Evolutionary conservation across 257 asterid species (phyloP), one percentile per base, ranked within the genome.

Genomic region (Solanum megistacrolobum): DNA sequence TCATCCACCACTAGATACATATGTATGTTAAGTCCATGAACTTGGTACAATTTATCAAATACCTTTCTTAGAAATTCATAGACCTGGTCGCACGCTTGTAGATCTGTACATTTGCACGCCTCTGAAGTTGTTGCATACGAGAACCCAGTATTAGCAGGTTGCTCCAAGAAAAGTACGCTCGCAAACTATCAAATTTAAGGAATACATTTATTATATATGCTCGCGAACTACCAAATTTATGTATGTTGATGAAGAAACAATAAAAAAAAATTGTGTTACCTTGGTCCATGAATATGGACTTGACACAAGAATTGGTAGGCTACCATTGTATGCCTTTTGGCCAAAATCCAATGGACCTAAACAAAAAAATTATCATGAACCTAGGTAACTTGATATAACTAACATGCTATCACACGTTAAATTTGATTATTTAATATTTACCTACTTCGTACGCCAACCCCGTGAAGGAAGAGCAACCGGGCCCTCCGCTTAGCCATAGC

Each of bases 271-370:
- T 12, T 43, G 48, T 6, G 16, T 41, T 20, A 95, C 98, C 95
- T 94, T 92, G 10, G 98, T 94, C 97, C 94, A 95, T 12, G 97
- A 92, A 87, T 94, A 87, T n/a, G 93, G 94, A 74, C 86, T 93
- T 76, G 90, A 34, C 25, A 36, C 14, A 58, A 95, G 85, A 39
- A 85, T 52, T 27, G 98, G 96, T 5, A 92, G 62, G 88, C 90
- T 91, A 68, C 93, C 94, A 89, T 95, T 87, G 81, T 87, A 91
- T 52, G 86, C 43, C 4, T 27, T 75, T 36, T 85, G 12, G 84
- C 92, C 94, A 88, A 93, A 93, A 29, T 75, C 20, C 35, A 93
- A 25, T 35, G 97, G 97, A 84, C 98, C 98, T 94, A 60, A 38
- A 85, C 62, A 52, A 52, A 62, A 10, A 4, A 9, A 0, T 62